Conservation (phyloP, 2,329 filamentous ascomycete species). For the Diplodia seriata region DNA sequence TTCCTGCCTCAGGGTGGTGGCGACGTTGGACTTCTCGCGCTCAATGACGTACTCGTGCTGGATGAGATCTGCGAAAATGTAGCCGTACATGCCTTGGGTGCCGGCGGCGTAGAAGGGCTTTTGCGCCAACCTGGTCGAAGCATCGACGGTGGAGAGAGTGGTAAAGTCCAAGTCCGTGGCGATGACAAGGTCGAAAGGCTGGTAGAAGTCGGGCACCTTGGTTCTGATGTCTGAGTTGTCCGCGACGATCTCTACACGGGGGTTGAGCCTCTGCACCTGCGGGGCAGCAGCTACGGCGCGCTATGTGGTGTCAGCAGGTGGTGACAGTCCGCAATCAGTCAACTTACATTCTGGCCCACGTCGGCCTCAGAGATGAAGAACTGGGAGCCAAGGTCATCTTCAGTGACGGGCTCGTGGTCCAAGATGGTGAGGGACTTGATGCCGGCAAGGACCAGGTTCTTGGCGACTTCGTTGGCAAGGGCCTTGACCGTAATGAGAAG, state of each 20-base stretch:
- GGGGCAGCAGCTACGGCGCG: conserved; percentile 80
- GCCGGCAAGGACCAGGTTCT: conserved; percentile 94
- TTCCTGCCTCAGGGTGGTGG: conserved; percentile 67
- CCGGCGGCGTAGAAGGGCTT: conserved; percentile 88
- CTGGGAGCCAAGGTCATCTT: conserved; percentile 73
- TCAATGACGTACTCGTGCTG: conserved; percentile 89
- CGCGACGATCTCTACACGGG: conserved; percentile 77
- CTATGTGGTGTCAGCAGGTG: conserved; percentile 36
- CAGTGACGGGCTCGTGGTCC: conserved; percentile 76
- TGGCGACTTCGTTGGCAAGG: conserved; percentile 91
- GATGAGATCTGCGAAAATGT: conserved; percentile 92
- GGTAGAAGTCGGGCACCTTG: conserved; percentile 77
- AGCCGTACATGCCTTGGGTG: conserved; percentile 90
- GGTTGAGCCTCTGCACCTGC: conserved; percentile 86
- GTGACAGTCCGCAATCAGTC: conserved; percentile 42
- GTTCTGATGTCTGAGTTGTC: conserved; percentile 71
- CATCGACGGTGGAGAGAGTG: conserved; percentile 80
- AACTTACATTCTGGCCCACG: conserved; percentile 73
- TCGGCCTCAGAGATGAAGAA: conserved; percentile 78
- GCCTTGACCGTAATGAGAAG: conserved; percentile 88
- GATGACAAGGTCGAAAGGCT: conserved; percentile 82
- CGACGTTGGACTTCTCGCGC: conserved; percentile 78
- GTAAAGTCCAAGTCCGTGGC: conserved; percentile 84
- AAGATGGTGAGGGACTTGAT: conserved; percentile 89
- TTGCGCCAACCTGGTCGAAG: conserved; percentile 77